Evolutionary conservation across 805 yeast genomes (phyloP), one percentile per base, ranked within the genome.

Genomic region (Nakazawaea ernobii): DNA sequence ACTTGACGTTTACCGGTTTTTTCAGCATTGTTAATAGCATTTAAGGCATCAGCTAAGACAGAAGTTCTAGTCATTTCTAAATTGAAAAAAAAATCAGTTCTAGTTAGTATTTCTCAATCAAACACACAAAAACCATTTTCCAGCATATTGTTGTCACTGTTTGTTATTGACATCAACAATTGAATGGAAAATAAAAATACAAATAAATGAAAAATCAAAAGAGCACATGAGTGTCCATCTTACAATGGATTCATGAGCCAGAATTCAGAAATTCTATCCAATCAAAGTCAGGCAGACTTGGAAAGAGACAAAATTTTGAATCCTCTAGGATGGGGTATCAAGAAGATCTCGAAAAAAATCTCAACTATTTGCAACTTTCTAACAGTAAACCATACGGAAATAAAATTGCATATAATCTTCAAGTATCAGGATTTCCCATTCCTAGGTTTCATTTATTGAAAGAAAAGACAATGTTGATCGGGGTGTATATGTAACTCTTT

Each of bases 1-100:
- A 91, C 97, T 80, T 91, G 98, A 81, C 98, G 87, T 82, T 91
- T 92, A 77, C 98, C 98, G 74, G 97, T 84, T 77, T 90, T 92
- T 80, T 92, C 97, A 77, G 98, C 98, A 76, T 92, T 91, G 92
- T 91, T 90, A 77, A 91, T 91, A 67, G 96, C 85, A 78, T 92
- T 92, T 69, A 91, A 85, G 71, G 97, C 97, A 80, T 91, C 98
- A 70, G 97, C 97, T 74, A 91, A 86, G 74, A 86, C 97, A 67
- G 98, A 91, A 63, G 97, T 82, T 81, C 97, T 91, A 74, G 97
- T 89, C 98, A 92, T 90, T 73, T 68, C 30, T 58, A 62, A 60
- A 56, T n/a, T 59, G 61, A 58, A 56, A 59, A 20, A 20, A n/a
- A n/a, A n/a, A n/a, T n/a, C n/a, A n/a, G n/a, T 60, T 59, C 55